A percentile compares a stretch with the other conserved stretches of the same genome.
phyloP scores from a whole-genome alignment of 768 basidiomycete species.

The Pleurotus cornucopiae region DNA sequence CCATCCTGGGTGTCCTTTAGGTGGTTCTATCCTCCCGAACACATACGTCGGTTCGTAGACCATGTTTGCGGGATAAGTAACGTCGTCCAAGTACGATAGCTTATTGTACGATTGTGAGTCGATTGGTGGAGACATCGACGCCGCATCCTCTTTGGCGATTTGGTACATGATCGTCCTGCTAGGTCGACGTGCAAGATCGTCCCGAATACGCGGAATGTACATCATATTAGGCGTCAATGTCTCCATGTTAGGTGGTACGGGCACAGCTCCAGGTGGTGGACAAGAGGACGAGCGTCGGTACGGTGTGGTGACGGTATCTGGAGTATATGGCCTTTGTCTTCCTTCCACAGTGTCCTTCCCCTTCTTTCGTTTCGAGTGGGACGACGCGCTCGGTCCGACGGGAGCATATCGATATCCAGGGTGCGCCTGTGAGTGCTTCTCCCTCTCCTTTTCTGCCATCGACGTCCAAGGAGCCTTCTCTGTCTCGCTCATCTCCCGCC shows the following conservation, averaged over 20 bases:
- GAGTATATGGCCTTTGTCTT: not conserved
- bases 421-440: conserved; percentile 31
- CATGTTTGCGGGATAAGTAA: not conserved
- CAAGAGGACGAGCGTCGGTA: conserved; percentile 36
- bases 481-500: conserved; percentile 49
- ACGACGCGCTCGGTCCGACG: not conserved
- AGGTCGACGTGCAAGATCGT: conserved; percentile 6
- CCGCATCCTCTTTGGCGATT: not conserved
- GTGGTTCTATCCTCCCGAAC: not conserved
- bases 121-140: not conserved
- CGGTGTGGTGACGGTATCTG: not conserved
- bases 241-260: conserved; percentile 13
- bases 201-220: not conserved
- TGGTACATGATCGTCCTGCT: conserved; percentile 6
- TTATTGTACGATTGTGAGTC: not conserved
- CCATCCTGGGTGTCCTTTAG: conserved; percentile 2
- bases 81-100: not conserved
- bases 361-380: conserved; percentile 8
- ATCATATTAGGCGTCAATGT: not conserved
- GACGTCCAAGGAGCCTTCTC: conserved; percentile 47
- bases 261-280: conserved; percentile 31
- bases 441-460: conserved; percentile 47
- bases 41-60: not conserved
- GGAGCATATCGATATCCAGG: conserved; percentile 43
- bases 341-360: conserved; percentile 6